Evolutionary conservation across 1,284 basidiomycete species (phyloP), one percentile per base, ranked within the genome.

Genomic region (Phellopilus nigrolimitatus): DNA sequence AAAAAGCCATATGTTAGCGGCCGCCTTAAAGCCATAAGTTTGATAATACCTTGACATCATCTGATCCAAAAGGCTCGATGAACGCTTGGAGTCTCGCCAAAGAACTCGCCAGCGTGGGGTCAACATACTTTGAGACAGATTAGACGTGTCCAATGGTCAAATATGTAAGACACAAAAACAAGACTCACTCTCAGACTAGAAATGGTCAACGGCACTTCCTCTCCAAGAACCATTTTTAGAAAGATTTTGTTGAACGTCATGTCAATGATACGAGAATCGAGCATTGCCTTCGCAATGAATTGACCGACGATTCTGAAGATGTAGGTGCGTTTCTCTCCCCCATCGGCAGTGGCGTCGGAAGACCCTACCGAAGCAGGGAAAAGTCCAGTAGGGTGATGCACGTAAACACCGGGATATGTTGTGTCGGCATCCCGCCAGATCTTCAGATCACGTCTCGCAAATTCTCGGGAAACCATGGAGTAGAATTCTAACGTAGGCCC

Each of bases 401-500:
- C 92, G 64, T 91, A 88, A 1, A 72, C 64, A 1, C 84, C 80
- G 13, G 77, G 65, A 36, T 78, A 73, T 17, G 74, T 73, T 24
- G 79, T 67, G 64, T 95, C 91, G 3, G 84, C 82, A 62, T 93
- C 91, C 54, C 92, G 79, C 95, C 95, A 98, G 27, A 98, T 76
- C 67, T 89, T 88, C 59, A 97, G 71, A 57, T 91, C 84, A 59
- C 84, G 82, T 53, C 91, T 76, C 0, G 92, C 93, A 67, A 97
- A 97, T 69, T 95, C 94, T 63, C 85, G 88, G 44, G 91, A 95
- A 12, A 93, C 93, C 46, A 98, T 73, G 33, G 93, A 88, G 69
- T 97, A 98, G 70, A 99, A 98, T 71, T 98, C 97, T 30, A 99
- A 76, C n/a, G 97, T 99, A 4, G 95, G 97, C 2, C 97, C 97